phyloP scores from a whole-genome alignment of 2,329 filamentous ascomycete genomes.

The Aphanocladium album region DNA sequence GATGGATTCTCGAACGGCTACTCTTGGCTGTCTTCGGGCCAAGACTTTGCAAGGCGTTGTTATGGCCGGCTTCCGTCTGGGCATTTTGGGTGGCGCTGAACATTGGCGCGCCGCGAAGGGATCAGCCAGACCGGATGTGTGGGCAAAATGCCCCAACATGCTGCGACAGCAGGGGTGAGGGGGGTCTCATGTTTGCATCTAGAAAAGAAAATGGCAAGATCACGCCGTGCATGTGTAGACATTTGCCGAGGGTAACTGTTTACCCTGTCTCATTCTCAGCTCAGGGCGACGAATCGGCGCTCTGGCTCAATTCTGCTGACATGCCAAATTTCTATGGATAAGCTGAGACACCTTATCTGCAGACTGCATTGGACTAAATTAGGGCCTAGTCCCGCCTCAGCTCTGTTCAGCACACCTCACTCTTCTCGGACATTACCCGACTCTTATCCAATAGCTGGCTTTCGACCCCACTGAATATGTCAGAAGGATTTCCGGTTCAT shows the following conservation, averaged over 20 bases:
- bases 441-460: not conserved
- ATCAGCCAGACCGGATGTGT: too few species aligned
- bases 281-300: not conserved
- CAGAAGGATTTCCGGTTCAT: not conserved
- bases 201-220: not conserved
- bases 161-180: too few species aligned
- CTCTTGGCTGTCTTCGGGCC: not conserved
- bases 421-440: not conserved
- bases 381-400: not conserved
- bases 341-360: not conserved
- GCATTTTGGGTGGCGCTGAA: not conserved
- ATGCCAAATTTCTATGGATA: not conserved
- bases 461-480: not conserved
- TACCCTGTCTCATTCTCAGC: not conserved
- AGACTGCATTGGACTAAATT: not conserved
- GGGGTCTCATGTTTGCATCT: too few species aligned
- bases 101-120: too few species aligned
- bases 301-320: not conserved
- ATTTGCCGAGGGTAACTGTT: not conserved
- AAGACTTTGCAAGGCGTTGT: not conserved
- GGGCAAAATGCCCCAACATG: too few species aligned
- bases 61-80: slow-evolving; percentile 3
- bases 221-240: not conserved
- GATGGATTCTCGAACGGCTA: not conserved
- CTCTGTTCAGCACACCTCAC: not conserved